These are phyloP conservation scores for Cyberlindnera meyerae DNA, from an alignment of 805 yeast genomes.

Conservation along the genomic window DNA sequence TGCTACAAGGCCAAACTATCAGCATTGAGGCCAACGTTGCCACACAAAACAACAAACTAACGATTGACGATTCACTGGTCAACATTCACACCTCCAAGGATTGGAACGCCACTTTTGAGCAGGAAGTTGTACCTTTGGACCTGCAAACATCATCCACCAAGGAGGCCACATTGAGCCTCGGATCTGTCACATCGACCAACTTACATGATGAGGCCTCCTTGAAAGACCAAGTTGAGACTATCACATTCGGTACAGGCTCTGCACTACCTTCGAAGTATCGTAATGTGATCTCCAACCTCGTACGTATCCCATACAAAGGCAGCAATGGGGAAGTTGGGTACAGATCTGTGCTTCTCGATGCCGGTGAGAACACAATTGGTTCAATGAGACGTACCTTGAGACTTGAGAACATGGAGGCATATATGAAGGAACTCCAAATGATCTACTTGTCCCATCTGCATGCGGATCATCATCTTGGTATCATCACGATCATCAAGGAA, in stretches of 20 bases:
- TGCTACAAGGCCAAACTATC: slow-evolving; percentile 21
- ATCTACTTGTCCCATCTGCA: slow-evolving; percentile 85
- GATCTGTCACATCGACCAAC: slow-evolving; percentile 18
- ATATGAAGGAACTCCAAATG: slow-evolving; percentile 58
- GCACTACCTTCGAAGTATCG: slow-evolving; percentile 82
- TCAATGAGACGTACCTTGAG: slow-evolving; percentile 60
- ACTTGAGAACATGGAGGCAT: slow-evolving; percentile 33
- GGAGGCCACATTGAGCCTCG: slow-evolving; percentile 4
- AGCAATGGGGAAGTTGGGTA: slow-evolving; percentile 24
- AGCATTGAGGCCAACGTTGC: slow-evolving; percentile 18
- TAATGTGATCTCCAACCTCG: slow-evolving; percentile 76
- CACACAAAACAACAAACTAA: slow-evolving; percentile 11
- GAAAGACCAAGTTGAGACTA: slow-evolving; percentile 54
- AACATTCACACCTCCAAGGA: slow-evolving; percentile 10
- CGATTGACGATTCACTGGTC: slow-evolving; percentile 11
- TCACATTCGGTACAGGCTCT: slow-evolving; percentile 89
- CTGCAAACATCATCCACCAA: slow-evolving; percentile 8
- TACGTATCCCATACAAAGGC: slow-evolving; percentile 56
- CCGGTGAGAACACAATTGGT: slow-evolving; percentile 93
- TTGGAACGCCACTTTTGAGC: slow-evolving; percentile 26
- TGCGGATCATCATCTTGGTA: slow-evolving; percentile 95
- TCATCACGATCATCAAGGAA: slow-evolving; percentile 58
- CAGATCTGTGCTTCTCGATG: slow-evolving; percentile 67
- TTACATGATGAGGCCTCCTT: slow-evolving; percentile 21
- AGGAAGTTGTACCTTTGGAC: slow-evolving; percentile 25